Evolutionary conservation across 2,329 filamentous ascomycete genomes (phyloP), one percentile per base, ranked within the genome.

Genomic region (Phymatotrichopsis omnivora): DNA sequence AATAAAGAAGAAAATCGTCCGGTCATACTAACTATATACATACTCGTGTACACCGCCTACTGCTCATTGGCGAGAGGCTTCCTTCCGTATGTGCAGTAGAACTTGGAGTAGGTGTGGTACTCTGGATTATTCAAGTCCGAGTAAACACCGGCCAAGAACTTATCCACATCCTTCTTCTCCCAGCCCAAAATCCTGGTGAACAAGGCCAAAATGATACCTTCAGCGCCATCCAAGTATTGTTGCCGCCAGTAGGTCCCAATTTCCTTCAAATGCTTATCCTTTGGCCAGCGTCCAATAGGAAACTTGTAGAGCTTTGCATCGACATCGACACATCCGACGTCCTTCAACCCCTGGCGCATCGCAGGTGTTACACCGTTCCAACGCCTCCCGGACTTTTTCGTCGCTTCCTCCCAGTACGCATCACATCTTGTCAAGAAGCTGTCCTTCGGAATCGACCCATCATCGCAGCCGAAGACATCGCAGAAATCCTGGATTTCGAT

Each of bases 281-380:
- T 37, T 38, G 58, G 57, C 71, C 70, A 74, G 3, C 63, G 59
- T 12, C 71, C 71, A 2, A 72, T 57, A 3, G 70, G 71, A 5
- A 64, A 66, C 55, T 72, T 72, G 24, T 45, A 35, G 7, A 45
- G 51, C 16, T 51, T 50, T 14, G 6, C 11, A 19, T 45, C 44
- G 22, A 73, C 55, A 23, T 61, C 57, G 24, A 59, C 55, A 57
- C 72, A 73, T 3, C 71, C 71, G 5, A 65, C 63, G n/a, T 22
- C 14, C 7, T 14, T 23, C 23, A 46, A 4, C 11, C 45, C 16
- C n/a, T 58, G 54, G 23, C 61, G 28, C 54, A 49, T 57, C 1
- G 55, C 3, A 54, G 54, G 2, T 29, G 41, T 2, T 57, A 49
- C 25, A 45, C 0, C 45, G 19, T 20, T 19, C 52, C 2, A 60